Evolutionary conservation across 192 early-diverging fungal species (phyloP).

Genomic region (Backusella macrospora): DNA sequence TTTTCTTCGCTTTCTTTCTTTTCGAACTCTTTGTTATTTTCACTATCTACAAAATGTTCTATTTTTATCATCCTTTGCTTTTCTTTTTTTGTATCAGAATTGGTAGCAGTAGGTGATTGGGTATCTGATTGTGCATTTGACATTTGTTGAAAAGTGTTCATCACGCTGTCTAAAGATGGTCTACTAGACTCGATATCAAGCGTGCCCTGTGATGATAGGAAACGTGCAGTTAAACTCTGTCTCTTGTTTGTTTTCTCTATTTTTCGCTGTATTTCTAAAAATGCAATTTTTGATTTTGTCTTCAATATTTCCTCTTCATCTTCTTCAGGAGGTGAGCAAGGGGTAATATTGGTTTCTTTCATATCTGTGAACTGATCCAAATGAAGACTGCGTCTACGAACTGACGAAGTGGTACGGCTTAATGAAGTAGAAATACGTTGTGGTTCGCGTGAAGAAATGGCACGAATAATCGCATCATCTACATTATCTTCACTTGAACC

Average conservation of each 20-base stretch:
- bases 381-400: not conserved
- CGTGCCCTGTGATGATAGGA: conserved; percentile 2
- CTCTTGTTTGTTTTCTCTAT: conserved; percentile 21
- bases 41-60: not conserved
- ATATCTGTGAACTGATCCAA: not conserved
- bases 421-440: conserved; percentile 18
- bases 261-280: conserved; percentile 18
- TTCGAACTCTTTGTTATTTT: not conserved
- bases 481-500: conserved; percentile 34
- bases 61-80: too few relatives aligned
- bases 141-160: conserved; percentile 2
- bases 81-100: not conserved
- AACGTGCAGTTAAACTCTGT: conserved; percentile 31
- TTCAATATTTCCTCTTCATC: not conserved
- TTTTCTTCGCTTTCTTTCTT: not conserved
- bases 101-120: not conserved
- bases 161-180: not conserved
- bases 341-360: not conserved
- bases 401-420: conserved; percentile 20
- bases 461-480: conserved; percentile 22
- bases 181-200: not conserved
- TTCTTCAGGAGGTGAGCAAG: not conserved
- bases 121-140: not conserved
- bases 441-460: conserved; percentile 19
- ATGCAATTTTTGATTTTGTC: conserved; percentile 3